Conservation (phyloP, 2,329 filamentous ascomycete genomes). For the Pseudocercospora pini-densiflorae region DNA sequence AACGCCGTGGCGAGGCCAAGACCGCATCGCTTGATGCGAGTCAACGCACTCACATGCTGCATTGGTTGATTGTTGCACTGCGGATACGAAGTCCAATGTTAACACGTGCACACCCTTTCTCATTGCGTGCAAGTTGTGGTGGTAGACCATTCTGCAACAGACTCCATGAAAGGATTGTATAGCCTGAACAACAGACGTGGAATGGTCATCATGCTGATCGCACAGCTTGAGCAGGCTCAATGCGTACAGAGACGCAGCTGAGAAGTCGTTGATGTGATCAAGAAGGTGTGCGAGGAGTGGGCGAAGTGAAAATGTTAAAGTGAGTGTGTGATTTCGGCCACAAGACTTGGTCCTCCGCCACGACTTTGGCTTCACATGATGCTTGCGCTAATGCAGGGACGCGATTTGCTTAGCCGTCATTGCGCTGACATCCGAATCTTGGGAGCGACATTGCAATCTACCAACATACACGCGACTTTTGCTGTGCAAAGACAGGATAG, state of each 20-base stretch:
- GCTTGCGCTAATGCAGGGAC: slow-evolving; percentile 3
- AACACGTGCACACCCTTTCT: too few species aligned
- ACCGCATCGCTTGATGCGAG: neutral
- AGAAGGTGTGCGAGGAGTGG: too few species aligned
- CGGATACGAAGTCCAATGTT: neutral
- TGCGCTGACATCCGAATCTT: neutral
- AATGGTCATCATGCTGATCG: too few species aligned
- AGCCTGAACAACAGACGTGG: too few species aligned
- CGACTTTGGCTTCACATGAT: neutral
- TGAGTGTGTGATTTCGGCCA: neutral
- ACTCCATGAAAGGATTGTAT: too few species aligned
- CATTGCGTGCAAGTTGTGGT: too few species aligned
- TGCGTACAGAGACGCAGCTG: too few species aligned
- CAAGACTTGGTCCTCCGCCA: neutral
- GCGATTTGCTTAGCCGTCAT: neutral
- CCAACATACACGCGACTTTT: neutral
- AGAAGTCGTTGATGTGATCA: too few species aligned
- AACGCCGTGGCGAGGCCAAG: too few species aligned
- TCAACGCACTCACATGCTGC: neutral
- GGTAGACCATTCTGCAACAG: too few species aligned
- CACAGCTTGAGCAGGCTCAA: too few species aligned
- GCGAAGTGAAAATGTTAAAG: neutral
- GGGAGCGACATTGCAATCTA: neutral
- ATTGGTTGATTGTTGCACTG: neutral
- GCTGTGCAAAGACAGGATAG: too few species aligned